Evolutionary conservation across 1,139 yeast species (phyloP).

Genomic region (Schizosaccharomyces versatilis): DNA sequence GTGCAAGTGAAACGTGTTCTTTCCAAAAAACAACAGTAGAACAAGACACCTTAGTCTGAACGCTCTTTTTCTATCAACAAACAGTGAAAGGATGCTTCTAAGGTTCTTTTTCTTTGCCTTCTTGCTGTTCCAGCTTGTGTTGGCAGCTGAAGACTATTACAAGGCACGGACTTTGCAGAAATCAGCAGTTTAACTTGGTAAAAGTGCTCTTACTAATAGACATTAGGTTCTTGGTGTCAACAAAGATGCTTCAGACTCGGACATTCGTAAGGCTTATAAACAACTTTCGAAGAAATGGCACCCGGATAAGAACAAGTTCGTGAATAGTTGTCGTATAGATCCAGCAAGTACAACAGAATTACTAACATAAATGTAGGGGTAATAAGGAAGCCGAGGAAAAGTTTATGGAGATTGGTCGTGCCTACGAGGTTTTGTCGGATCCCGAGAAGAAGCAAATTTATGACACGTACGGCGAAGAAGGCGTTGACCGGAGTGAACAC

Average conservation of each 20-base stretch:
- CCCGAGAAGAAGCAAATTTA: slow-evolving; percentile 33
- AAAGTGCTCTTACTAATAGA: background rate
- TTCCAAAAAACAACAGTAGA: no score
- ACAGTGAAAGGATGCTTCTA: no score
- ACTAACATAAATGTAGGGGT: slow-evolving; percentile 21
- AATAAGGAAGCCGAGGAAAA: slow-evolving; percentile 47
- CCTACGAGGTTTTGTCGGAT: slow-evolving; percentile 50
- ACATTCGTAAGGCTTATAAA: slow-evolving; percentile 72
- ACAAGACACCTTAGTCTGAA: no score
- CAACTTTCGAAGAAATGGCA: slow-evolving; percentile 69
- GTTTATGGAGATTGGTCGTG: slow-evolving; percentile 57
- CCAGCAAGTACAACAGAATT: background rate
- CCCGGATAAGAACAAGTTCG: slow-evolving; percentile 65
- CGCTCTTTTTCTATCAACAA: no score
- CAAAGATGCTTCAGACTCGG: slow-evolving; percentile 14
- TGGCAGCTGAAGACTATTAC: slow-evolving; percentile 1
- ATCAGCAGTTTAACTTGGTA: background rate
- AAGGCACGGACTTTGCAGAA: background rate
- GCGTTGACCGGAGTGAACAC: slow-evolving; percentile 14
- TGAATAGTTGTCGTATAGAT: background rate
- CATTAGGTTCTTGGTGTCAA: background rate
- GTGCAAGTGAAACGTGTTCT: no score
- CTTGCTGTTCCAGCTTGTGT: background rate
- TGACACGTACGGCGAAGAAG: slow-evolving; percentile 32
- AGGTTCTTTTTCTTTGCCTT: background rate